Base-by-base conservation (phyloP, 2,329 filamentous ascomycete genomes). In the Zymoseptoria passerinii region DNA sequence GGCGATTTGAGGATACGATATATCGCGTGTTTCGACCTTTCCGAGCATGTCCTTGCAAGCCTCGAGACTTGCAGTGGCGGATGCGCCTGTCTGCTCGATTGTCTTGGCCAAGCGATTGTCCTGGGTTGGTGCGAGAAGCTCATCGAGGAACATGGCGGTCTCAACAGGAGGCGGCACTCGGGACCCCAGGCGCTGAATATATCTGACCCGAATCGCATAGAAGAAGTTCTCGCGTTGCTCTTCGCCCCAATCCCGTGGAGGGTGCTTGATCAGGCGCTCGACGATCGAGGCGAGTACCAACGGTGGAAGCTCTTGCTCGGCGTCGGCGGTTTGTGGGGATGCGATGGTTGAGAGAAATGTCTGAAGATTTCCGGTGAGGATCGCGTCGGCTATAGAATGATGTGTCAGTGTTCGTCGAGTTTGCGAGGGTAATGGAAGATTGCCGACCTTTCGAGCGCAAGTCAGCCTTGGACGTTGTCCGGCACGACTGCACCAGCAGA, bases 401-500 rank as follows among this genome's bases (percentile, higher is more conserved):
- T 20, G 57, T 62, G 62, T 65, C 55, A 61, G 64, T 58, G 56
- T 60, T 59, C 16, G 35, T 44, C 35, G n/a, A 6, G n/a, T 44
- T 48, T 55, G 28, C 28, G n/a, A 50, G 51, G 35, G 56, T 7
- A 44, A 18, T 27, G 27, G 28, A 52, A 18, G 50, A 29, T 52
- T 19, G 55, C 66, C 18, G 58, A 95, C 92, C 92, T 84, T 96
- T 97, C 4, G 87, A 87, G 70, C 90, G 89, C 55, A 99, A 77
- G 72, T 96, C 92, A 58, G 85, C 77, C 67, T 89, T 90, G 48
- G 83, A 83, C n/a, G 86, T 86, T 61, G 86, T 83, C 74, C 92
- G 95, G 74, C 96, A 96, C 4, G 92, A 90, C 58, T 96, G 79
- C 53, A 90, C 90, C 63, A 99, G 81, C 61, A 95, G 83, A 48